A percentile compares a stretch with the other conserved stretches of the same genome.
phyloP scores from a whole-genome alignment of 768 basidiomycete genomes.

The Lentinula boryana region DNA sequence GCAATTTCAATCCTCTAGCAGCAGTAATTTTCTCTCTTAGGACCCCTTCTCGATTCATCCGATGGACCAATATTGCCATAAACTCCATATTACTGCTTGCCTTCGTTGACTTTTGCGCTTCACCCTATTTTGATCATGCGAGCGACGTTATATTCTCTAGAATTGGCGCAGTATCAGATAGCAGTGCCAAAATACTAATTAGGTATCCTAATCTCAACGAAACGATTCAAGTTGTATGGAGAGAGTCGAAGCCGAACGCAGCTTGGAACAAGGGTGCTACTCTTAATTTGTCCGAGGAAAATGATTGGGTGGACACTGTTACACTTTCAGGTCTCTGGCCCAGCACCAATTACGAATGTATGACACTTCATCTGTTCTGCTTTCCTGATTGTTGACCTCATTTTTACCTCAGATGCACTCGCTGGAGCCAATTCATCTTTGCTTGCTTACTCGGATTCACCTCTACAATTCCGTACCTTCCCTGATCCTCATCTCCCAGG shows the following conservation, averaged over 20 bases:
- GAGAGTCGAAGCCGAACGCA: slow-evolving; percentile 20
- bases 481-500: slow-evolving; percentile 58
- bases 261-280: slow-evolving; percentile 53
- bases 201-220: slow-evolving; percentile 46
- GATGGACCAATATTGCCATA: slow-evolving; percentile 10
- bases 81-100: slow-evolving; percentile 9
- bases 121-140: slow-evolving; percentile 53
- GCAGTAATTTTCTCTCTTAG: slow-evolving; percentile 26
- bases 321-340: slow-evolving; percentile 60
- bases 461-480: slow-evolving; percentile 65
- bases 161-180: slow-evolving; percentile 64
- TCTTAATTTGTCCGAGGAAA: slow-evolving; percentile 33
- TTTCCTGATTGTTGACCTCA: slow-evolving; percentile 7
- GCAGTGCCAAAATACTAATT: slow-evolving; percentile 55
- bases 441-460: slow-evolving; percentile 42
- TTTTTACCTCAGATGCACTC: slow-evolving; percentile 31
- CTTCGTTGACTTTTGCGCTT: slow-evolving; percentile 40
- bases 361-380: slow-evolving; percentile 14
- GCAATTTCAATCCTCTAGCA: slow-evolving; percentile 10
- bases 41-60: slow-evolving; percentile 14
- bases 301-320: slow-evolving; percentile 57
- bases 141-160: slow-evolving; percentile 56
- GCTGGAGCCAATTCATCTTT: slow-evolving; percentile 32
- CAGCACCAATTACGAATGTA: slow-evolving; percentile 65
- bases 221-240: slow-evolving; percentile 39